phyloP scores from a whole-genome alignment of 2,329 filamentous ascomycete genomes.

The Claviceps maximensis region DNA sequence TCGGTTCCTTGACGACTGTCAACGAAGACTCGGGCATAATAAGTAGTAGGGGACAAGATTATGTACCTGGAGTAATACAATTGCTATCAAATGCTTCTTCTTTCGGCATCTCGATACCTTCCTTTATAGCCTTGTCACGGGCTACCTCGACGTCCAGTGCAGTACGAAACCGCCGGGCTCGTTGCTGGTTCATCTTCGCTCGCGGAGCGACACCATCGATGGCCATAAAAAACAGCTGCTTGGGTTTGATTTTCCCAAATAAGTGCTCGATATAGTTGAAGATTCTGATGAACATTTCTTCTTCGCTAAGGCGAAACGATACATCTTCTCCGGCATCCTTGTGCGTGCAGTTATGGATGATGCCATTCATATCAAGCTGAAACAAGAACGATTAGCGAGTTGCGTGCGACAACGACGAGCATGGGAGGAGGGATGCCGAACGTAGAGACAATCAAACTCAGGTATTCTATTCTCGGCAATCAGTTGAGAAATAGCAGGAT shows the following conservation, averaged over 20 bases:
- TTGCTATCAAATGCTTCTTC: constrained; percentile 97
- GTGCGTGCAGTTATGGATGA: constrained; percentile 99
- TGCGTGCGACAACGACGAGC: neutral
- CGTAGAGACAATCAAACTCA: constrained; percentile 95
- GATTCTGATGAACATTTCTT: constrained; percentile 99
- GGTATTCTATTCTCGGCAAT: constrained; percentile 98
- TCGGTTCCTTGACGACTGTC: constrained; percentile 46
- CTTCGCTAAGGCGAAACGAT: constrained; percentile 85
- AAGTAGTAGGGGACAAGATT: too few species aligned
- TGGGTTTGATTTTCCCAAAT: constrained; percentile 96
- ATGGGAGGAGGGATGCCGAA: constrained; percentile 23
- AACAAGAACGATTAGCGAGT: constrained; percentile 10
- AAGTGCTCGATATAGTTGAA: constrained; percentile 99
- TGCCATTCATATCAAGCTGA: constrained; percentile 93
- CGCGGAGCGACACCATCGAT: constrained; percentile 95
- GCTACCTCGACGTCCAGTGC: constrained; percentile 82
- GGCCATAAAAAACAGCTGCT: constrained; percentile 98
- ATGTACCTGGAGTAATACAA: constrained; percentile 78
- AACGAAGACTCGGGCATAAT: neutral
- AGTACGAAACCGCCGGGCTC: constrained; percentile 85
- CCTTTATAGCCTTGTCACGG: constrained; percentile 78
- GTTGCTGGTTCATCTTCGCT: constrained; percentile 99
- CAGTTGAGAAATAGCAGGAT: constrained; percentile 94
- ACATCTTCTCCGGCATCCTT: constrained; percentile 80
- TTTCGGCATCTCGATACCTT: constrained; percentile 86